A percentile compares a stretch with the other conserved stretches of the same genome.
phyloP scores from a whole-genome alignment of 2,329 filamentous ascomycete species.

The Cladosporium colombiae region DNA sequence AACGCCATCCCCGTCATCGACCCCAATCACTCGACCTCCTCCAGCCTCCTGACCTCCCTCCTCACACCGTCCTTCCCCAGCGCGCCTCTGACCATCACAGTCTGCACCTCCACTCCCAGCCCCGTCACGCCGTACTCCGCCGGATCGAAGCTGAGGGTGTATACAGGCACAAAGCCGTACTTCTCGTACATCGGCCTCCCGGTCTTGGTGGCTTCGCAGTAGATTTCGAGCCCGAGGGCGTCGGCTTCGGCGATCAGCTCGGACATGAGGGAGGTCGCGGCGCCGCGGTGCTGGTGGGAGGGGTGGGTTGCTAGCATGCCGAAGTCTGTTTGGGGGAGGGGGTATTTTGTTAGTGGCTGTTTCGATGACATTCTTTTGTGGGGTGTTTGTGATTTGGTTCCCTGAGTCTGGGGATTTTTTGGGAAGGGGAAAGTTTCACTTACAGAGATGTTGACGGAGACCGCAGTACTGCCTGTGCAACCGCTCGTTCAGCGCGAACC shows the following conservation, averaged over 20 bases:
- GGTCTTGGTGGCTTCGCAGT: conserved; percentile 44
- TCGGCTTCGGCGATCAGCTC: conserved; percentile 46
- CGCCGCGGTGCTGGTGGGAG: conserved; percentile 44
- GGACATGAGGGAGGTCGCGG: conserved; percentile 43
- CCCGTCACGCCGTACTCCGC: conserved; percentile 31
- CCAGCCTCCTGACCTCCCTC: conserved; percentile 15
- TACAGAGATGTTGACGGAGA: conserved; percentile 34
- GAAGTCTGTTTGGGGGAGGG: conserved; percentile 27
- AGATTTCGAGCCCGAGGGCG: conserved; percentile 40
- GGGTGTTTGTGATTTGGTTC: too few relatives aligned
- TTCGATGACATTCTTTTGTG: too few relatives aligned
- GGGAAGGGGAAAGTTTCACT: conserved; percentile 21
- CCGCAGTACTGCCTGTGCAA: conserved; percentile 34
- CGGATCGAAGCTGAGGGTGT: conserved; percentile 28
- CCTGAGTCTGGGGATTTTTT: too few relatives aligned
- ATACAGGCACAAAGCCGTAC: conserved; percentile 32
- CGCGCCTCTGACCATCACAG: conserved; percentile 36
- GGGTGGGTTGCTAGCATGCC: conserved; percentile 44
- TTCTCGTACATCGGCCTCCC: conserved; percentile 37
- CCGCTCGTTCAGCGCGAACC: conserved; percentile 38
- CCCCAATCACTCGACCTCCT: not conserved
- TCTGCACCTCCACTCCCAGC: conserved; percentile 34
- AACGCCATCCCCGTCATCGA: not conserved
- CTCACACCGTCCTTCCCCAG: conserved; percentile 21
- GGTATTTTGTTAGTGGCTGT: not conserved